Evolutionary conservation across 768 basidiomycete genomes (phyloP).

Genomic region (Trametes gibbosa): DNA sequence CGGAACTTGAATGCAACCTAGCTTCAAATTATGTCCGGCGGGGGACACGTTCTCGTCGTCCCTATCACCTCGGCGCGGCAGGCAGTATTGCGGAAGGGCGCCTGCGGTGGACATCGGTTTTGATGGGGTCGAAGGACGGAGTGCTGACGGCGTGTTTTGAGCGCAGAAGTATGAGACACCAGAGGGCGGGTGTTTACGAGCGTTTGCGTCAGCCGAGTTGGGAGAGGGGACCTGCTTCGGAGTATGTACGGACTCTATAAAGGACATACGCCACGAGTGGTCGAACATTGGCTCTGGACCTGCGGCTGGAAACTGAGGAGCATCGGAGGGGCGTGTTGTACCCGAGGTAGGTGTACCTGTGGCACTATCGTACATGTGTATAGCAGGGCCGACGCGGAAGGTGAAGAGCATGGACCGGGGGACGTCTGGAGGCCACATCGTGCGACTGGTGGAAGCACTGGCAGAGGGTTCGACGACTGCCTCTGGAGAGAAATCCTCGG

Average conservation of each 20-base stretch:
- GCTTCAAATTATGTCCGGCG: not conserved
- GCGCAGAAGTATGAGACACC: too few relatives aligned
- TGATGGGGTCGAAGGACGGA: too few relatives aligned
- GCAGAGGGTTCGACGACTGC: not conserved
- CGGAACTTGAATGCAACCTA: not conserved
- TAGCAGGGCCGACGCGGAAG: not conserved
- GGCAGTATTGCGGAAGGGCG: not conserved
- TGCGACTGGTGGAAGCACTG: not conserved
- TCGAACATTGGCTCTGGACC: constrained; percentile 13
- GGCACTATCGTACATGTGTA: not conserved
- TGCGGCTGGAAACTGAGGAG: not conserved
- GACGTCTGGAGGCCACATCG: constrained; percentile 7
- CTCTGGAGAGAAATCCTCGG: not conserved
- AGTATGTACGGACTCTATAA: not conserved
- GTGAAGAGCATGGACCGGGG: constrained; percentile 14
- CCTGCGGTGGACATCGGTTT: not conserved
- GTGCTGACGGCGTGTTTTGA: too few relatives aligned
- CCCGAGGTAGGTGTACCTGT: not conserved
- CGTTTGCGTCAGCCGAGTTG: not conserved
- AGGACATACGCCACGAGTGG: constrained; percentile 6
- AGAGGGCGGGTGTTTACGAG: too few relatives aligned
- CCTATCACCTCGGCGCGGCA: not conserved
- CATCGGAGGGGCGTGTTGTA: not conserved
- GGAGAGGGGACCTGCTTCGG: not conserved
- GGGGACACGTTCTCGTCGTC: not conserved